Evolutionary conservation across 1,284 basidiomycete species (phyloP).

Genomic region (Spongiforma sp.): DNA sequence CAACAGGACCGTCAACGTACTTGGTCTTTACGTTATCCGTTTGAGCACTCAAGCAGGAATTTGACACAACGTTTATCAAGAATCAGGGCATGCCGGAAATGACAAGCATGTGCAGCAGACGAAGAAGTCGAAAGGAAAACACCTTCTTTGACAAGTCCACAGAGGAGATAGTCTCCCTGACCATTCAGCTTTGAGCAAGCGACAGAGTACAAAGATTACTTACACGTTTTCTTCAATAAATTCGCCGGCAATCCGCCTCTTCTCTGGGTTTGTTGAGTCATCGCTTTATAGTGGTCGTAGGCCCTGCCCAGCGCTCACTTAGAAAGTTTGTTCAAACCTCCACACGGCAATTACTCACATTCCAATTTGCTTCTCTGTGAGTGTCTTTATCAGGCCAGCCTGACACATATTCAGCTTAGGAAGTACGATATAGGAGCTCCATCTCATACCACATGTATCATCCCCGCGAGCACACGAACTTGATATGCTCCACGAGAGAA

Average conservation of each 20-base stretch:
- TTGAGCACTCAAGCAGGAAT: constrained; percentile 39
- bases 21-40: neutral
- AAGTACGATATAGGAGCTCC: no score
- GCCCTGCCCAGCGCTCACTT: constrained; percentile 7
- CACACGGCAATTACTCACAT: constrained; percentile 9
- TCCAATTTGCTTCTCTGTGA: constrained; percentile 24
- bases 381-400: constrained; percentile 40
- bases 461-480: constrained; percentile 35
- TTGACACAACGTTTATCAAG: constrained; percentile 43
- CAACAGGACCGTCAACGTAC: constrained; percentile 2
- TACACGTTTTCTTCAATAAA: constrained; percentile 33
- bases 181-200: neutral
- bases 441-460: constrained; percentile 38
- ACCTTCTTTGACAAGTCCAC: constrained; percentile 33
- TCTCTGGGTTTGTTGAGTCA: constrained; percentile 10
- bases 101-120: constrained; percentile 26
- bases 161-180: constrained; percentile 34
- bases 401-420: constrained; percentile 4
- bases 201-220: no score
- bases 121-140: constrained; percentile 26
- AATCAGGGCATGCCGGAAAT: constrained; percentile 31
- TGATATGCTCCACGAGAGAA: constrained; percentile 44
- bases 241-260: constrained; percentile 19
- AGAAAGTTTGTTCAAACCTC: neutral
- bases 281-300: constrained; percentile 28